phyloP scores from a whole-genome alignment of 371 early-diverging fungal genomes.

The Apophysomyces sp. region DNA sequence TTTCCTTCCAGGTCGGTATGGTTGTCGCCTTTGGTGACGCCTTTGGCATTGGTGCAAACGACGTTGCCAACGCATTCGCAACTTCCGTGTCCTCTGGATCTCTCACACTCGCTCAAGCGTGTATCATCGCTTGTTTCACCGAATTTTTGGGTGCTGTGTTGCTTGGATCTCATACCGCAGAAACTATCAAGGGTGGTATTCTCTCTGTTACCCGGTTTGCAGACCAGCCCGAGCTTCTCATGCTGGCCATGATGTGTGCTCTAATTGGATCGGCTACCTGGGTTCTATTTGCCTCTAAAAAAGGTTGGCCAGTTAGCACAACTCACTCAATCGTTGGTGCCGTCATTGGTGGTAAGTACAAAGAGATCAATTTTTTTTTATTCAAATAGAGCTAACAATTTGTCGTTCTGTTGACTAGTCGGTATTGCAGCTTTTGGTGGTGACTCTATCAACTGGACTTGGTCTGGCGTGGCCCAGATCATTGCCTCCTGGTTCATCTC shows the following conservation, averaged over 20 bases:
- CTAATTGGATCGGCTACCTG: conserved; percentile 74
- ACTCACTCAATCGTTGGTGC: conserved; percentile 80
- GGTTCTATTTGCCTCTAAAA: conserved; percentile 70
- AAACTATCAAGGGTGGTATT: conserved; percentile 78
- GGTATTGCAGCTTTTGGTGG: conserved; percentile 78
- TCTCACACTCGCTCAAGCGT: conserved; percentile 71
- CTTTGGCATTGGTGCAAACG: conserved; percentile 81
- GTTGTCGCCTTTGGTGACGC: conserved; percentile 69
- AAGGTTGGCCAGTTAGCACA: conserved; percentile 57
- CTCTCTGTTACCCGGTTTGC: conserved; percentile 51
- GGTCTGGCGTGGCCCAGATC: conserved; percentile 70
- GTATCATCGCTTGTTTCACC: conserved; percentile 79
- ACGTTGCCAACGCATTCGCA: conserved; percentile 89
- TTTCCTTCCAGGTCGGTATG: conserved; percentile 34
- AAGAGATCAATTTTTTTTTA: background rate
- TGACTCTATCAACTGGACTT: conserved; percentile 68
- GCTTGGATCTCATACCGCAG: conserved; percentile 73
- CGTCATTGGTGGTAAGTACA: conserved; percentile 52
- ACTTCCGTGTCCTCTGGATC: conserved; percentile 89
- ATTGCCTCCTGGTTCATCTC: conserved; percentile 80
- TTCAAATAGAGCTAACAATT: background rate
- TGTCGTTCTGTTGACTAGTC: conserved; percentile 12
- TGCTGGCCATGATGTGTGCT: conserved; percentile 85
- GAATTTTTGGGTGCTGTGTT: conserved; percentile 85
- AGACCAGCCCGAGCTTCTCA: conserved; percentile 68